These are phyloP conservation scores for Inga laurina DNA, from an alignment of 306 rosid species.

Conservation along the genomic window DNA sequence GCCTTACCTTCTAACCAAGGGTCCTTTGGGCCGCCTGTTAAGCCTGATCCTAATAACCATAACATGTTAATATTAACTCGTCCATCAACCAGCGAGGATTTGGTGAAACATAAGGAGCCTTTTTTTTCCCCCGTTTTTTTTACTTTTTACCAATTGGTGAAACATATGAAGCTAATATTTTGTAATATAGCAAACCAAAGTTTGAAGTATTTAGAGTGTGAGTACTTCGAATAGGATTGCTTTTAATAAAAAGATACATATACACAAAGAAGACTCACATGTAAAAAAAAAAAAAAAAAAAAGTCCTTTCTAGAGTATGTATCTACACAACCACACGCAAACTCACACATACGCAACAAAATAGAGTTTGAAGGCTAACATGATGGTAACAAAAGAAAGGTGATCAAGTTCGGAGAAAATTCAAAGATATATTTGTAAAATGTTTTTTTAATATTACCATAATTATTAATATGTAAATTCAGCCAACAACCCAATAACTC, in stretches of 20 bases:
- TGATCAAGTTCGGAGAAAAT: background rate
- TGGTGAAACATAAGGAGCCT: no score
- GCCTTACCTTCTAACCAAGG: background rate
- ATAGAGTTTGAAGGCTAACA: background rate
- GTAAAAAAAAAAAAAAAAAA: background rate
- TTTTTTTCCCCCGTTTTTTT: no score
- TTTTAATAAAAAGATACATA: no score
- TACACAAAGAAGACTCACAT: no score
- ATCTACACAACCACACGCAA: background rate
- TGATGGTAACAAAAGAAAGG: background rate
- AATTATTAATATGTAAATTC: background rate
- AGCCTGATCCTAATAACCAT: background rate
- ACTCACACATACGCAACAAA: background rate
- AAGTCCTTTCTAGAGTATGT: background rate
- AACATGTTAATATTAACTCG: background rate
- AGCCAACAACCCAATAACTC: background rate
- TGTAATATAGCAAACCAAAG: accelerated
- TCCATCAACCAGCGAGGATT: no score
- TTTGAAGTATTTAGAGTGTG: no score
- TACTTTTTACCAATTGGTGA: no score
- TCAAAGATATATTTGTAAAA: background rate
- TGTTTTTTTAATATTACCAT: background rate
- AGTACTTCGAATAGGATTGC: no score
- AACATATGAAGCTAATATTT: no score
- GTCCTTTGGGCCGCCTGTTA: background rate